Percentiles rank a stretch among this genome's conserved stretches.
These are phyloP conservation scores for Nyssa sinensis DNA, from an alignment of 148 eudicot species.

Conservation along the genomic window DNA sequence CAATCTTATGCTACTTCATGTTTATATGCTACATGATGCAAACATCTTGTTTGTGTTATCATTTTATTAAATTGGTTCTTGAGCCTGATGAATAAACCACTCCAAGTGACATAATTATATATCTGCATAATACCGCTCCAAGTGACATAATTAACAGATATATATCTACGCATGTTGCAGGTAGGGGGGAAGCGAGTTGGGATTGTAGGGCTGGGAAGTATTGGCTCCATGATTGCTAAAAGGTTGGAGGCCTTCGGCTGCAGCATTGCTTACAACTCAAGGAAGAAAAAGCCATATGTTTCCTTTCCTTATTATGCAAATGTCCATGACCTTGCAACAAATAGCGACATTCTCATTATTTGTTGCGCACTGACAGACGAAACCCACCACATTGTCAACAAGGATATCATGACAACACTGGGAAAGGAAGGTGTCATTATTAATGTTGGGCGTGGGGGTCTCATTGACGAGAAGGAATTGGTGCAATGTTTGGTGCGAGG, in stretches of 20 bases:
- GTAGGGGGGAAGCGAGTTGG: constrained; percentile 70
- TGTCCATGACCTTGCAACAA: constrained; percentile 42
- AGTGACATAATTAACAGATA: not conserved
- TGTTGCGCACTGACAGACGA: constrained; percentile 59
- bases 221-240: constrained; percentile 58
- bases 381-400: constrained; percentile 67
- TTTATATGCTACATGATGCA: not conserved
- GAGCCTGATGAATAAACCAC: not conserved
- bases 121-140: no score
- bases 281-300: constrained; percentile 44
- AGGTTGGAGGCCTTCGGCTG: constrained; percentile 70
- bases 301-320: constrained; percentile 45
- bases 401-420: constrained; percentile 54
- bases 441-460: constrained; percentile 76
- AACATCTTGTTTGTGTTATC: not conserved
- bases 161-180: no score
- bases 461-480: constrained; percentile 63
- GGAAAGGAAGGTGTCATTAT: constrained; percentile 68
- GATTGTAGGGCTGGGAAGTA: constrained; percentile 78
- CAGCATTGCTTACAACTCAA: constrained; percentile 68
- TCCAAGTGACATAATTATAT: not conserved
- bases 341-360: constrained; percentile 51
- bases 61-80: not conserved
- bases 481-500: constrained; percentile 53
- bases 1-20: no score